A percentile compares a stretch with the other conserved stretches of the same genome.
Conservation (phyloP, 2,329 filamentous ascomycete genomes). For the Ophiocordyceps camponoti-floridani region DNA sequence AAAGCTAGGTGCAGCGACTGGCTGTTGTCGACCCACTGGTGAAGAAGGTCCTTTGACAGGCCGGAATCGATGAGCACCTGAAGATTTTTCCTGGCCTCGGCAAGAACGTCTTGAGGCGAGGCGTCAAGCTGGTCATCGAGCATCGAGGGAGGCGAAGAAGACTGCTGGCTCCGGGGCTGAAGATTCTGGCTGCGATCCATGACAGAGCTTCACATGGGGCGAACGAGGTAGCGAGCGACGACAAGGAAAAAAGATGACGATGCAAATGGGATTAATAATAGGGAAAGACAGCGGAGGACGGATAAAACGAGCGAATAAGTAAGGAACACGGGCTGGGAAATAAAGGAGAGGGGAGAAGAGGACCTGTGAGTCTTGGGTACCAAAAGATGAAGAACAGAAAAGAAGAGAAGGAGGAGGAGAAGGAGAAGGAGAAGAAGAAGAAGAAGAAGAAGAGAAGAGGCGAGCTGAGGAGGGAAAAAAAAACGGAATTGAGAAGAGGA, state of each 20-base stretch:
- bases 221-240: conserved; percentile 5
- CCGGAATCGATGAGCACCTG: conserved; percentile 27
- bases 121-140: conserved; percentile 13
- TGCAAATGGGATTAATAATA: not conserved
- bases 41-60: conserved; percentile 22
- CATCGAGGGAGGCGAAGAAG: conserved; percentile 5
- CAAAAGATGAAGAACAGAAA: conserved; percentile 2
- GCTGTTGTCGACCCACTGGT: conserved; percentile 21
- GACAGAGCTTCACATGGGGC: conserved; percentile 10
- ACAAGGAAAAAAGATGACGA: conserved; percentile 1
- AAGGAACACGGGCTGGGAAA: conserved; percentile 2
- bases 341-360: conserved; percentile 3
- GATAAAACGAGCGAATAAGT: not conserved
- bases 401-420: not conserved
- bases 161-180: conserved; percentile 9
- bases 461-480: not conserved
- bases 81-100: conserved; percentile 25
- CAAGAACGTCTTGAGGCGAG: conserved; percentile 23
- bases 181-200: conserved; percentile 15
- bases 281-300: too few relatives aligned
- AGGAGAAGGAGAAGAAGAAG: conserved; percentile 2
- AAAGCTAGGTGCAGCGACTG: conserved; percentile 15
- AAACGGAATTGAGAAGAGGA: conserved; percentile 1
- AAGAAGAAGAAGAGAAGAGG: not conserved
- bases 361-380: conserved; percentile 3